These are phyloP conservation scores for Lunularia cruciata DNA, from an alignment of 225 moss, liverwort and hornwort genomes.

Conservation along the genomic window DNA sequence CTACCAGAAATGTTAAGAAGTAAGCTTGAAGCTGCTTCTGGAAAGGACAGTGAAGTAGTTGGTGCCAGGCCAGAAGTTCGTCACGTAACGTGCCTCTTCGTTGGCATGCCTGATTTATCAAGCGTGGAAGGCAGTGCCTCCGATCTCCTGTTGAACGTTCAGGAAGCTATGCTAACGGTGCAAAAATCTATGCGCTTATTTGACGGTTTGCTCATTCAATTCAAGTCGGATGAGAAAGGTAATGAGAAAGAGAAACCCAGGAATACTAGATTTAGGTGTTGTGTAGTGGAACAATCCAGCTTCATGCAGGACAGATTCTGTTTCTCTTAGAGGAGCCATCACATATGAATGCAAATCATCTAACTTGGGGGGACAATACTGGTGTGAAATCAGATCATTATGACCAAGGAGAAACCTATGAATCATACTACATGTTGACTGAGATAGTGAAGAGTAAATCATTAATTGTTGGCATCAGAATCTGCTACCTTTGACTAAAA, in stretches of 20 bases:
- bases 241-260: background rate
- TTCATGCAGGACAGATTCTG: background rate
- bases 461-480: background rate
- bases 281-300: background rate
- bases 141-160: constrained; percentile 36
- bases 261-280: background rate
- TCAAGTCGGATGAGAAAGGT: constrained; percentile 64
- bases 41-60: constrained; percentile 28
- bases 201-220: constrained; percentile 53
- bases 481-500: background rate
- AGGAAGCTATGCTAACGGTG: constrained; percentile 50
- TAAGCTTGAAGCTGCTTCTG: constrained; percentile 41
- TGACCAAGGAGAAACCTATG: background rate
- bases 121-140: constrained; percentile 4
- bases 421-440: background rate
- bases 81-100: constrained; percentile 49
- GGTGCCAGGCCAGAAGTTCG: constrained; percentile 50
- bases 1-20: constrained; percentile 57
- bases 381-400: background rate
- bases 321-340: too few species aligned
- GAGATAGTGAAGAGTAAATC: background rate
- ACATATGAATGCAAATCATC: too few species aligned
- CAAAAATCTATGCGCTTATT: constrained; percentile 47
- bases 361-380: too few species aligned
- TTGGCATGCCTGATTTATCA: constrained; percentile 52